These are phyloP conservation scores for Boletus smithii DNA, from an alignment of 1,284 basidiomycete genomes.

Conservation along the genomic window DNA sequence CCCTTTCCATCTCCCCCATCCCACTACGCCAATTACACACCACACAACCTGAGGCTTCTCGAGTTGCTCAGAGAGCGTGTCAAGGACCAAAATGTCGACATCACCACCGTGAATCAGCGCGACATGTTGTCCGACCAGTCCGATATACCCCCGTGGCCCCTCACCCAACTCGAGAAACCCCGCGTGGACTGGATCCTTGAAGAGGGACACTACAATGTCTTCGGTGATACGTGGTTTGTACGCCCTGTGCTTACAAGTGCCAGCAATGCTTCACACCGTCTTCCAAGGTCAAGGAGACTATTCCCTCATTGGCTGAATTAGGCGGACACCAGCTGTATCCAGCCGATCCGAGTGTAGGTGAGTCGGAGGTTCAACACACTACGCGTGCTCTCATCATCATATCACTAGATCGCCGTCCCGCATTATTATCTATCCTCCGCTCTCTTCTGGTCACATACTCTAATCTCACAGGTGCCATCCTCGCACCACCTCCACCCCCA, in stretches of 20 bases:
- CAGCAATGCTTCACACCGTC: slow-evolving; percentile 12
- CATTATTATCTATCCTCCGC: slow-evolving; percentile 59
- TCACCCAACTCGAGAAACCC: slow-evolving; percentile 71
- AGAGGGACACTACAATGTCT: slow-evolving; percentile 66
- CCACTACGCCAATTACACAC: slow-evolving; percentile 68
- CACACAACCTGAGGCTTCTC: slow-evolving; percentile 65
- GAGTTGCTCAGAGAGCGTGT: slow-evolving; percentile 54
- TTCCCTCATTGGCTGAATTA: slow-evolving; percentile 65
- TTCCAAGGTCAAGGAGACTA: slow-evolving; percentile 66
- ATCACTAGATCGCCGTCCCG: slow-evolving; percentile 64
- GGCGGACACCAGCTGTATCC: slow-evolving; percentile 75
- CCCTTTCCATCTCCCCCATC: slow-evolving; percentile 81
- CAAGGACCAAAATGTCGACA: slow-evolving; percentile 35
- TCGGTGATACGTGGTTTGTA: slow-evolving; percentile 81
- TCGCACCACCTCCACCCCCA: slow-evolving; percentile 57
- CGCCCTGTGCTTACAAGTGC: slow-evolving; percentile 27
- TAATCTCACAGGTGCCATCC: slow-evolving; percentile 55
- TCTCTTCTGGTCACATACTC: slow-evolving; percentile 73
- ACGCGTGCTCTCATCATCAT: slow-evolving; percentile 11
- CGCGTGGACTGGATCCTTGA: slow-evolving; percentile 80
- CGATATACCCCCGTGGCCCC: slow-evolving; percentile 70
- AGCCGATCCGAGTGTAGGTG: slow-evolving; percentile 61
- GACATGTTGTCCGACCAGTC: slow-evolving; percentile 61
- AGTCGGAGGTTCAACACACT: slow-evolving; percentile 19
- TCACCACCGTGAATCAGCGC: slow-evolving; percentile 49